Base-by-base conservation (phyloP, 768 basidiomycete genomes). In the Amanita brunnescens region DNA sequence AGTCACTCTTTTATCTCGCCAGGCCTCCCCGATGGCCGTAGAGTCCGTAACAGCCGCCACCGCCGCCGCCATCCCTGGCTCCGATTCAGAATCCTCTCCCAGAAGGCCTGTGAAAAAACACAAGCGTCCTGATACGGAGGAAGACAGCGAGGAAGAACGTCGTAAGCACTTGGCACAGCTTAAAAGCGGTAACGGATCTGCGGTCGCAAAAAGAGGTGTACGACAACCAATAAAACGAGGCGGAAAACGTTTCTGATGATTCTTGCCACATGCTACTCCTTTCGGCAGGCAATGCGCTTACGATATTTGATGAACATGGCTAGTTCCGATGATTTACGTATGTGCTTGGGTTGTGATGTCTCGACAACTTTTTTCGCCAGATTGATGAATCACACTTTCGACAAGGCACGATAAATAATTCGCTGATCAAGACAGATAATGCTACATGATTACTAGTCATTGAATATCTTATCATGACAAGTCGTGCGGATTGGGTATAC, bases 141-240 rank as follows among this genome's bases (percentile, higher is more conserved):
- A 77, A 45, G 81, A 83, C 58, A 85, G 81, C 59, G 82, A 81
- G 55, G 71, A 67, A 18, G 79, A 76, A 33, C 70, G 71, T 30
- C 76, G 70, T 62, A 71, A 63, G 46, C 65, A 65, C 29, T 63
- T 70, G 20, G 65, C n/a, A 20, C 50, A 44, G 16, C 33, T 40
- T 21, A 51, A 34, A 23, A 32, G 34, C 34, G 50, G 50, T 32
- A 51, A 26, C 21, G 50, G 33, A n/a, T 13, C 50, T 72, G 43
- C 69, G 67, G 57, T 63, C 71, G 55, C 55, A 20, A 70, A 72
- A 54, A 70, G 80, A 49, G 81, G 81, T 35, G 72, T 80, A 39
- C 77, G 80, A 58, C 87, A 90, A 58, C 87, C 87, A 4, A 70
- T 89, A 55, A 88, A 82, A 66, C 78, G 87, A 57, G 83, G 83